Percentiles rank a stretch among this genome's conserved stretches.
phyloP scores from a whole-genome alignment of 192 early-diverging fungal genomes.

The Piromyces sp. region DNA sequence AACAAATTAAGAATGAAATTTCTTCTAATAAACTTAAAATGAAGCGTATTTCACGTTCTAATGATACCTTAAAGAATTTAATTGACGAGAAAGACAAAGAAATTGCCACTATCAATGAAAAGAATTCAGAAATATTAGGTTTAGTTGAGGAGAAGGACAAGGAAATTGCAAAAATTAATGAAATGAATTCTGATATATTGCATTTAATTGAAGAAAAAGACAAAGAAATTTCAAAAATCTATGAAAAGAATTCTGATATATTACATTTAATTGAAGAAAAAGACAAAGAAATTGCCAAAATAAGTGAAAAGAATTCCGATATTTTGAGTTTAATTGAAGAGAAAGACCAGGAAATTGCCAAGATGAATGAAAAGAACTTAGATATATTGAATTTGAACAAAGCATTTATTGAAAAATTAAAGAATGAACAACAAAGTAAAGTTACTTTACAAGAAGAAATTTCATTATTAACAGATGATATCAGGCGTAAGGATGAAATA shows the following conservation, averaged over 20 bases:
- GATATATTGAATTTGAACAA: background rate
- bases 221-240: background rate
- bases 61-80: background rate
- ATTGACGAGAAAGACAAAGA: too few relatives aligned
- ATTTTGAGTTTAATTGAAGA: background rate
- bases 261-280: background rate
- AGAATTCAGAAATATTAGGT: too few relatives aligned
- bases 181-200: too few relatives aligned
- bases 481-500: background rate
- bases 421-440: background rate
- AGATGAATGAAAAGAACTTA: background rate
- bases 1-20: background rate
- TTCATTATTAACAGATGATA: background rate
- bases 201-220: background rate
- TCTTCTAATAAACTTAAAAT: background rate
- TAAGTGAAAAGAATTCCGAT: background rate
- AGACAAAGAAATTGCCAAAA: background rate
- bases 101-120: too few relatives aligned
- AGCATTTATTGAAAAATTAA: background rate
- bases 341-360: background rate
- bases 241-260: background rate
- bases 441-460: background rate
- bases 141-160: background rate
- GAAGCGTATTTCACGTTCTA: background rate
- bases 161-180: background rate